A percentile compares a stretch with the other conserved stretches of the same genome.
Evolutionary conservation across 129 eudicot species (phyloP).

Genomic region (Smallanthus sonchifolius): DNA sequence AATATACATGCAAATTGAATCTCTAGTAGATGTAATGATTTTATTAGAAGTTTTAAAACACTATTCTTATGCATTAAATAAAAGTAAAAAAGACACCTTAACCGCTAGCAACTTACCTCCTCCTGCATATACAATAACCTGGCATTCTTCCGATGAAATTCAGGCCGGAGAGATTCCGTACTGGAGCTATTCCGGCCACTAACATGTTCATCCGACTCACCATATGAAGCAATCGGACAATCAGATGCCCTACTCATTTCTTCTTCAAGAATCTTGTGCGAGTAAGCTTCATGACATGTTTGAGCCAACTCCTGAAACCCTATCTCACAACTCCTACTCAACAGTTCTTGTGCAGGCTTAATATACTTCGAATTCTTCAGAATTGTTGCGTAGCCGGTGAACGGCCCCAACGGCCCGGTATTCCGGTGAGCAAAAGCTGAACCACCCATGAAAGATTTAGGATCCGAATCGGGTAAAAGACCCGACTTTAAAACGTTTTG

Average conservation of each 20-base stretch:
- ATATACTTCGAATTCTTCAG: slow-evolving; percentile 62
- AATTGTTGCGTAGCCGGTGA: slow-evolving; percentile 80
- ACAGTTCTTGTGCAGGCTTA: slow-evolving; percentile 62
- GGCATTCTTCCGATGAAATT: slow-evolving; percentile 61
- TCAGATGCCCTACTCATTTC: slow-evolving; percentile 30
- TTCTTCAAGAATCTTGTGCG: slow-evolving; percentile 34
- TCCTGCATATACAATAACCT: slow-evolving; percentile 67
- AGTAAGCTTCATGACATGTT: slow-evolving; percentile 31
- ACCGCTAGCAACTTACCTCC: slow-evolving; percentile 44
- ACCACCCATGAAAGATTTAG: slow-evolving; percentile 27
- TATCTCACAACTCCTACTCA: slow-evolving; percentile 51
- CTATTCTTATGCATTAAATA: too few relatives aligned
- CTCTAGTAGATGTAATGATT: too few relatives aligned
- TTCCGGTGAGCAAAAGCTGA: slow-evolving; percentile 35
- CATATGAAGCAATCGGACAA: slow-evolving; percentile 12
- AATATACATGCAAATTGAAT: neutral
- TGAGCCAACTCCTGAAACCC: slow-evolving; percentile 30
- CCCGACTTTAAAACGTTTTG: slow-evolving; percentile 36
- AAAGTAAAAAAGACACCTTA: neutral
- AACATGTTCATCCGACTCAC: slow-evolving; percentile 38
- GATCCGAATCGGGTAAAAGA: slow-evolving; percentile 21
- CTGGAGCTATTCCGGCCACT: slow-evolving; percentile 33
- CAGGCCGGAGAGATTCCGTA: slow-evolving; percentile 37
- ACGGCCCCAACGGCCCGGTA: slow-evolving; percentile 79
- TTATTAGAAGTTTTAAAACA: too few relatives aligned